phyloP scores from a whole-genome alignment of 2,329 filamentous ascomycete species.

The Aureobasidium mangrovei region DNA sequence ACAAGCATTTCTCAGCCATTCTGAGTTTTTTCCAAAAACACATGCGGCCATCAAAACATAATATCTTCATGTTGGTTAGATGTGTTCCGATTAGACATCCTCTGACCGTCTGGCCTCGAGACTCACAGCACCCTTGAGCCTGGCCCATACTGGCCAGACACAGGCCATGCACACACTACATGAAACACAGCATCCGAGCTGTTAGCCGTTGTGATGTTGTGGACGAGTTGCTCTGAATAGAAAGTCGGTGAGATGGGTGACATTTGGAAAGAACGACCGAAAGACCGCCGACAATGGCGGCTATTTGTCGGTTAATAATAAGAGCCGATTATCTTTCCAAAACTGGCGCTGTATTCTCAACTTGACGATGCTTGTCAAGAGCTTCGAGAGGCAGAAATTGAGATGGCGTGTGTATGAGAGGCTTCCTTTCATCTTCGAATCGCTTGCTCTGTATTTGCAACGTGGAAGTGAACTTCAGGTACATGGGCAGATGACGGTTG shows the following conservation, averaged over 20 bases:
- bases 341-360: not conserved
- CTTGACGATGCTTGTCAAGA: not conserved
- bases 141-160: constrained; percentile 49
- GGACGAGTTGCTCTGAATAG: constrained; percentile 21
- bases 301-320: constrained; percentile 2
- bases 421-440: constrained; percentile 11
- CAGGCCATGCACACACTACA: constrained; percentile 49
- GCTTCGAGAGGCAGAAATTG: not conserved
- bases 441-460: constrained; percentile 1
- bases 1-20: constrained; percentile 56
- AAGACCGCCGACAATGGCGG: not conserved
- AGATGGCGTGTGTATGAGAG: not conserved
- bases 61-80: constrained; percentile 37
- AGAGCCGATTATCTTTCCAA: not conserved
- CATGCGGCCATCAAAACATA: constrained; percentile 57
- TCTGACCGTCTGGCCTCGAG: not conserved
- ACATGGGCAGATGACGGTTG: constrained; percentile 2
- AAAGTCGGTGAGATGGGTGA: constrained; percentile 28
- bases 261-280: constrained; percentile 20
- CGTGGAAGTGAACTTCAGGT: not conserved
- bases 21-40: constrained; percentile 51
- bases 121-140: constrained; percentile 46
- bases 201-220: constrained; percentile 18
- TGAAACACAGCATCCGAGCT: constrained; percentile 26
- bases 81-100: not conserved